Evolutionary conservation across 176 grass and related monocot species (phyloP).

Genomic region (Carex kokanica): DNA sequence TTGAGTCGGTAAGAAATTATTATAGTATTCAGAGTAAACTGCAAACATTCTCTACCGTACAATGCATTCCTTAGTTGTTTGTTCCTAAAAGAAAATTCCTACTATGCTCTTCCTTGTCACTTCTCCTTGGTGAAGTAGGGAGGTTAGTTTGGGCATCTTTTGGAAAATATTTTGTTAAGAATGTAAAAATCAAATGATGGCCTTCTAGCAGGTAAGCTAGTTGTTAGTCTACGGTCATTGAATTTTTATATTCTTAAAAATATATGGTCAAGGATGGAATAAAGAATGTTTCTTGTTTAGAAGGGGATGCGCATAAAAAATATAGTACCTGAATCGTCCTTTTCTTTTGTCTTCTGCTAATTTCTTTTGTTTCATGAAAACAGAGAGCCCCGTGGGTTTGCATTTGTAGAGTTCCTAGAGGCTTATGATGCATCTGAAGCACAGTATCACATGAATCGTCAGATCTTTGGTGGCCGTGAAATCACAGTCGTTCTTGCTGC

Average conservation of each 20-base stretch:
- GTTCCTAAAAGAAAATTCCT: neutral
- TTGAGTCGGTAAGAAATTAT: neutral
- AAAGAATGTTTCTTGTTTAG: neutral
- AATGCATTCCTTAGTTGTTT: neutral
- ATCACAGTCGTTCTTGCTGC: constrained; percentile 97
- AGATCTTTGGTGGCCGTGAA: constrained; percentile 79
- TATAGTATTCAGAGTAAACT: neutral
- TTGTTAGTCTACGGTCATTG: neutral
- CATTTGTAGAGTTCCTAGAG: constrained; percentile 91
- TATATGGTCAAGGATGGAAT: neutral
- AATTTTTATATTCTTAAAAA: neutral
- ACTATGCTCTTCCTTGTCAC: neutral
- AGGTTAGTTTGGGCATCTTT: neutral
- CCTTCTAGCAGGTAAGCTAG: neutral
- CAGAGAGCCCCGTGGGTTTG: constrained; percentile 91
- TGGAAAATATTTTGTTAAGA: neutral
- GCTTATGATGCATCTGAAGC: constrained; percentile 85
- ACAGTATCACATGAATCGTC: constrained; percentile 97
- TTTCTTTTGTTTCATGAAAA: constrained; percentile 27
- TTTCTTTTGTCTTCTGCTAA: constrained; percentile 16
- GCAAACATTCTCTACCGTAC: neutral
- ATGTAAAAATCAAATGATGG: neutral
- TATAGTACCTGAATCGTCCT: neutral
- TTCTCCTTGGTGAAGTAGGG: neutral
- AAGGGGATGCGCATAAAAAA: neutral